Evolutionary conservation across 345 rosid genomes (phyloP), one percentile per base, ranked within the genome.

Genomic region (Rhodamnia argentea): DNA sequence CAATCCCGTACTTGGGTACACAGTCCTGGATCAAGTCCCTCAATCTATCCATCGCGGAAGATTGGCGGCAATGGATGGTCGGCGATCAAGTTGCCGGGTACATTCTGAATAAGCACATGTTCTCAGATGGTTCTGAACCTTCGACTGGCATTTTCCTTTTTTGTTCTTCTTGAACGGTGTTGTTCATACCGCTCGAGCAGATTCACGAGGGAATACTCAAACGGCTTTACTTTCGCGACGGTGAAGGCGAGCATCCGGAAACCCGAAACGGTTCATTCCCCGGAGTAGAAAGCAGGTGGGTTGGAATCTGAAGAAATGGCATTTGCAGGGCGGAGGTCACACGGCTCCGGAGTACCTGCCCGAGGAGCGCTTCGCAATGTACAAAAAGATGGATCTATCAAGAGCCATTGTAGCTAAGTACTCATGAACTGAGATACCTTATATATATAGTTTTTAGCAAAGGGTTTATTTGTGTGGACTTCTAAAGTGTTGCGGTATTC

Each of bases 1-100:
- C 47, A 12, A 14, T 86, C 27, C 88, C 89, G 3, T 87, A 86
- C 54, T 50, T 90, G 62, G 89, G 88, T 52, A 90, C 90, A 7
- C 85, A 52, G 40, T 40, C 84, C 10, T 89, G 92, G 90, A 89
- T 87, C 84, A 74, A 83, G 82, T 13, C 82, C 42, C 52, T 89
- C 58, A 84, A 90, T 75, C 85, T 89, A 59, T 29, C 86, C 5
- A 70, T 82, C 51, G 53, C 55, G 47, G 89, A 89, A 9, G 78
- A 78, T 1, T 90, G 91, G 91, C 55, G 84, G 57, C 93, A 90
- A 24, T 90, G 90, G 92, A 23, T 87, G 27, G 88, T 85, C 60
- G 85, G 89, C 12, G 82, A 84, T 70, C 89, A 89, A 81, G 89
- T 89, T 83, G 89, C 87, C 44, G 87, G 91, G 90, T 87, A 84